Evolutionary conservation across 2,329 filamentous ascomycete genomes (phyloP).

Genomic region (Stagonosporopsis chrysanthemi): DNA sequence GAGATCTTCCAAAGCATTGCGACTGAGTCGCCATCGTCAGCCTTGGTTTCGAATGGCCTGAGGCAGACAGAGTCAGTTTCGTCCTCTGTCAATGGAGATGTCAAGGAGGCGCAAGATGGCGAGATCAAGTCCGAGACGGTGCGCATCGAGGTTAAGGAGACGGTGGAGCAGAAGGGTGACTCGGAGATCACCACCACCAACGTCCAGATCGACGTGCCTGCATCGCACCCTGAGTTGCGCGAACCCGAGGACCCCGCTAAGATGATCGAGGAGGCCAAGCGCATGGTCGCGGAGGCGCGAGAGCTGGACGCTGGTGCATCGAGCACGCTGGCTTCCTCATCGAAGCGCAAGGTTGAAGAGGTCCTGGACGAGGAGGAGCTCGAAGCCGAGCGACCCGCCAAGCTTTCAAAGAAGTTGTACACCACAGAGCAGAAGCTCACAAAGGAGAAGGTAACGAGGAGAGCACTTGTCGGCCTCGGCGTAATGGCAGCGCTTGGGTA

Average conservation of each 20-base stretch:
- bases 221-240: constrained; percentile 70
- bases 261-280: constrained; percentile 85
- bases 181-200: constrained; percentile 74
- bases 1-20: constrained; percentile 54
- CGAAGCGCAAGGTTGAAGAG: constrained; percentile 61
- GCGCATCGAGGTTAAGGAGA: constrained; percentile 74
- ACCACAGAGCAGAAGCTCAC: constrained; percentile 76
- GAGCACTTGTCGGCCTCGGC: constrained; percentile 84
- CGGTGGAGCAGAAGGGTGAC: constrained; percentile 64
- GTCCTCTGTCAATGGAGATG: constrained; percentile 51
- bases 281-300: constrained; percentile 81
- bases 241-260: constrained; percentile 78
- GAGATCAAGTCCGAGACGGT: constrained; percentile 58
- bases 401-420: constrained; percentile 75
- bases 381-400: constrained; percentile 62
- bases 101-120: constrained; percentile 31
- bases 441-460: constrained; percentile 85
- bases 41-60: constrained; percentile 47
- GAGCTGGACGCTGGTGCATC: constrained; percentile 54
- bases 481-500: constrained; percentile 91
- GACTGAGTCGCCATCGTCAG: constrained; percentile 57
- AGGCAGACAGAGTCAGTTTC: constrained; percentile 50
- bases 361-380: constrained; percentile 63
- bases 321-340: constrained; percentile 22
- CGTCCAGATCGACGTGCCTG: constrained; percentile 78